These are phyloP conservation scores for Umbilicus rupestris DNA, from an alignment of 164 flowering plant genomes.

Conservation along the genomic window DNA sequence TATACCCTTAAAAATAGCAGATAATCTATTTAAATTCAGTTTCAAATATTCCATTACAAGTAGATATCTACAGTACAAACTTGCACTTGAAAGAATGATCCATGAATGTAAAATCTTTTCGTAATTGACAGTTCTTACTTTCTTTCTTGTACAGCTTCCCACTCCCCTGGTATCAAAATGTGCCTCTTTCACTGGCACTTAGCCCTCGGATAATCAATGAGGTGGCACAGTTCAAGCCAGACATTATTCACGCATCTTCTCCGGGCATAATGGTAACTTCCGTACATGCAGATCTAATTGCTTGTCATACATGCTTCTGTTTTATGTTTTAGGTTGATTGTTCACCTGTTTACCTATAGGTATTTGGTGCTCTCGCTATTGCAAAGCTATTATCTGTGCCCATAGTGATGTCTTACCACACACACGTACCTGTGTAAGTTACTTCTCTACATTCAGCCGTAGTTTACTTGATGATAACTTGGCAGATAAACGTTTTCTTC, in stretches of 20 bases:
- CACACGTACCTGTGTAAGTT: conserved; percentile 98
- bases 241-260: conserved; percentile 95
- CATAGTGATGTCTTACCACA: conserved; percentile 96
- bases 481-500: neutral
- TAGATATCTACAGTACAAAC: neutral
- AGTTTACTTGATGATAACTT: neutral
- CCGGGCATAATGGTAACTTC: conserved; percentile 86
- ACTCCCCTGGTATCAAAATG: conserved; percentile 88
- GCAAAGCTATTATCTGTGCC: conserved; percentile 87
- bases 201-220: conserved; percentile 96
- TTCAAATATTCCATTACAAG: neutral
- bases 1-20: neutral
- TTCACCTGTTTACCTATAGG: conserved; percentile 30
- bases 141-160: conserved; percentile 60
- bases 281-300: neutral
- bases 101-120: neutral
- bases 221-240: conserved; percentile 91
- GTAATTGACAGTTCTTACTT: neutral
- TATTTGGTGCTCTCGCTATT: conserved; percentile 87
- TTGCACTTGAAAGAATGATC: neutral
- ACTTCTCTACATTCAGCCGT: neutral
- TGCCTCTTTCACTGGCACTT: conserved; percentile 90
- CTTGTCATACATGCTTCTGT: neutral
- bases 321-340: conserved; percentile 4
- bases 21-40: neutral